A percentile compares a stretch with the other conserved stretches of the same genome.
Evolutionary conservation across 176 grass and related monocot species (phyloP).

Genomic region (Canna indica): DNA sequence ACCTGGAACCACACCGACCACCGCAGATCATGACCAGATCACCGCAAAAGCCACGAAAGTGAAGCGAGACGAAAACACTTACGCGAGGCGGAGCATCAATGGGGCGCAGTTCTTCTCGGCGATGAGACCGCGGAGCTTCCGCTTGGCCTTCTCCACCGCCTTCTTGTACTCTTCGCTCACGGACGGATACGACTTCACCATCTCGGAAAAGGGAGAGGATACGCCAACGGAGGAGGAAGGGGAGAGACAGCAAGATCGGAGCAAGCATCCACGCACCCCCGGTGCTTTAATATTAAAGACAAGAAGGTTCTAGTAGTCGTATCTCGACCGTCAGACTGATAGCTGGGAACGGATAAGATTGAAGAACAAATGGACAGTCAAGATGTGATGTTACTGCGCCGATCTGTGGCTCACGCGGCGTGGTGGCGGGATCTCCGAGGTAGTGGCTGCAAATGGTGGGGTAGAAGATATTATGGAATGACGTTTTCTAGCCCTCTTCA

Average conservation of each 20-base stretch:
- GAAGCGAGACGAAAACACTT: conserved; percentile 2
- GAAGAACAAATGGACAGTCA: neutral
- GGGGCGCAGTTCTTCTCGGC: conserved; percentile 98
- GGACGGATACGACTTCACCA: conserved; percentile 63
- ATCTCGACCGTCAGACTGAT: neutral
- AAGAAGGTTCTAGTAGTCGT: conserved; percentile 5
- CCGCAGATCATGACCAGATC: neutral
- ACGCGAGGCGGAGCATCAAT: conserved; percentile 77
- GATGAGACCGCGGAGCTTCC: conserved; percentile 80
- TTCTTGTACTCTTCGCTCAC: conserved; percentile 70
- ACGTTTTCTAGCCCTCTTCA: too few species aligned
- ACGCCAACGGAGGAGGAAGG: neutral
- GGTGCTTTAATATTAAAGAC: neutral
- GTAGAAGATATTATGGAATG: neutral
- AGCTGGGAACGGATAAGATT: neutral
- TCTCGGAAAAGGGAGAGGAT: conserved; percentile 11
- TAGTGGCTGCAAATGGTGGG: neutral
- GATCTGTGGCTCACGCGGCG: neutral
- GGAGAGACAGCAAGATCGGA: neutral
- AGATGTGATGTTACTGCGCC: neutral
- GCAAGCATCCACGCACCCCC: conserved; percentile 7
- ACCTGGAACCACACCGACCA: conserved; percentile 23
- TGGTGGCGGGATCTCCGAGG: neutral
- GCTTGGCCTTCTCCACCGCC: conserved; percentile 61
- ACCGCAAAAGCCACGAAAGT: neutral